Conservation (phyloP, 2,329 filamentous ascomycete genomes). For the Nakataea oryzae region DNA sequence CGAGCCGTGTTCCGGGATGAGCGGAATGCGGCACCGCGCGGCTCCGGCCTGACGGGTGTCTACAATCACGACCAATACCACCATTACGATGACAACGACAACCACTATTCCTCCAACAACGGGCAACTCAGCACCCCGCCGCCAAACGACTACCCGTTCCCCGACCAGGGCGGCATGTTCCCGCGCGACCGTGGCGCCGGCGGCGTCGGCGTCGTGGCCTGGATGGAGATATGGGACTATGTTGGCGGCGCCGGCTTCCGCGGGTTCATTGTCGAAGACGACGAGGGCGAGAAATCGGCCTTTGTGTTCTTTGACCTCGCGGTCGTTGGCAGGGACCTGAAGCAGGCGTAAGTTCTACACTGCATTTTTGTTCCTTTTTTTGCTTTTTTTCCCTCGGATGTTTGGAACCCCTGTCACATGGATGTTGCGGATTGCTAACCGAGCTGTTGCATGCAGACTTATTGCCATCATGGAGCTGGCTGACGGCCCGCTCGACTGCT, state of each 20-base stretch:
- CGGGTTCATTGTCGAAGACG: slow-evolving; percentile 66
- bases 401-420: neutral
- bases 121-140: slow-evolving; percentile 31
- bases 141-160: slow-evolving; percentile 25
- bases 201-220: slow-evolving; percentile 39
- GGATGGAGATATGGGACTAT: slow-evolving; percentile 80
- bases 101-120: slow-evolving; percentile 8
- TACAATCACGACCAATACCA: slow-evolving; percentile 21
- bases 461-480: slow-evolving; percentile 88
- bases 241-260: slow-evolving; percentile 74
- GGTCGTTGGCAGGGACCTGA: slow-evolving; percentile 66
- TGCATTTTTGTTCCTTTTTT: neutral
- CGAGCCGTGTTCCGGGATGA: slow-evolving; percentile 92
- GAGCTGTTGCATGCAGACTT: slow-evolving; percentile 42
- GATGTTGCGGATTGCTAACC: slow-evolving; percentile 8
- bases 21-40: slow-evolving; percentile 65
- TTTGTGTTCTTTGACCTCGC: slow-evolving; percentile 79
- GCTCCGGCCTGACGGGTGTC: slow-evolving; percentile 83
- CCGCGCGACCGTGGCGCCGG: slow-evolving; percentile 9
- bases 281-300: slow-evolving; percentile 51
- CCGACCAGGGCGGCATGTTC: slow-evolving; percentile 15
- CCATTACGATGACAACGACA: slow-evolving; percentile 10
- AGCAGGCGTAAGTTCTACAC: slow-evolving; percentile 73
- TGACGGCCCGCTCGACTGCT: slow-evolving; percentile 64
- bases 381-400: neutral